Base-by-base conservation (phyloP, 2,329 filamentous ascomycete species). In the Epichloe gansuensis region DNA sequence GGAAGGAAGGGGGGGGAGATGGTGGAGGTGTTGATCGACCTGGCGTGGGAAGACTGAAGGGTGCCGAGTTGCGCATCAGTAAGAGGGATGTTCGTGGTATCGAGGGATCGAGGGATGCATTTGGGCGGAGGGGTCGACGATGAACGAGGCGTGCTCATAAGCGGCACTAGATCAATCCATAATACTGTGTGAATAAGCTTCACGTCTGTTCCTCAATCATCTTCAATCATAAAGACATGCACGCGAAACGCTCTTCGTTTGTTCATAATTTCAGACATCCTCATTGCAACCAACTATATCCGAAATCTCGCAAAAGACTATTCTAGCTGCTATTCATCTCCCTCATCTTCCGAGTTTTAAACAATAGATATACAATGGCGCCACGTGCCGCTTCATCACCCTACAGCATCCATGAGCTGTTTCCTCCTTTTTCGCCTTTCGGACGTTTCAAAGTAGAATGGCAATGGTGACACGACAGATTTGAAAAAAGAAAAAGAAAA, bases 1-100 rank as follows among this genome's bases (percentile, higher is more conserved):
- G 64, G 17, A 21, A 21, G 17, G 17, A 2, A 2, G 17, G 17
- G 17, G 17, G 17, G 59, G 57, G 63, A 70, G 77, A 68, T 74
- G 81, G 56, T 71, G 81, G 66, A 72, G 80, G 66, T 71, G 80
- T 95, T 39, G 88, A 87, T 56, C 81, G 81, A 34, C 89, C 91
- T 1, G 82, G 78, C 2, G 80, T 97, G 12, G 93, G 93, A 0
- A 87, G 76, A 64, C 84, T 96, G 64, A 80, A 75, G 56, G 85
- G 87, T 3, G 89, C 89, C 0, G 87, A 87, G 63, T 67, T 97
- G 71, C 85, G 76, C 56, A 68, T 97, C 60, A 94, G 84, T 62
- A 82, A 84, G 63, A 77, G 77, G 60, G 91, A 97, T 68, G 77
- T 96, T 7, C 74, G 71, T 58, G 77, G 77, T 51, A 88, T 93